Evolutionary conservation across 1,284 basidiomycete genomes (phyloP), one percentile per base, ranked within the genome.

Genomic region (Sanghuangporus weigelae): DNA sequence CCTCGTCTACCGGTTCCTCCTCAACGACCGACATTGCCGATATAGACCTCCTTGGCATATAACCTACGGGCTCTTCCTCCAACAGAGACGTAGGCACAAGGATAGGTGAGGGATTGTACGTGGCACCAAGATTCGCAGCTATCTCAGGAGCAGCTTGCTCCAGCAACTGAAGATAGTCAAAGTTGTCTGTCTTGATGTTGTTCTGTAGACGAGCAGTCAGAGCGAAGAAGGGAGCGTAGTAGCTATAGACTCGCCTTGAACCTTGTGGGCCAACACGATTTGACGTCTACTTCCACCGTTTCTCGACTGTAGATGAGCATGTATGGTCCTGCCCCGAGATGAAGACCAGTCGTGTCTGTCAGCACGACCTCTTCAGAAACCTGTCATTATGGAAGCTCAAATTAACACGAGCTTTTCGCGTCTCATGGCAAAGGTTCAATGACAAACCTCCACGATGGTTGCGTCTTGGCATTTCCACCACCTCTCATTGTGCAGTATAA

Each of bases 401-500:
- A 31, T 31, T 31, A 31, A 35, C 16, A 16, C 16, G 8, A 54
- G 35, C 31, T 19, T 19, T 7, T n/a, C 44, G 44, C 21, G 44
- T n/a, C 44, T 2, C 7, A n/a, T 46, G 12, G 16, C 44, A 16
- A 14, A 5, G 44, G 31, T 19, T n/a, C 8, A 38, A 44, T 31
- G 31, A 26, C 73, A 40, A 69, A 83, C 90, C 79, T 89, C 83
- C 0, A 81, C 84, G 1, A 90, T 85, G n/a, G 75, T 74, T 62
- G 82, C 81, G 69, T 92, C 90, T n/a, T 87, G 78, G 1, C 84
- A 86, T 73, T 90, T 92, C 89, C 89, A 92, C 90, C 90, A 92
- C 14, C 72, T 76, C 11, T 79, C 83, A 63, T 75, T 74, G 63
- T 87, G 82, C 64, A 85, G 82, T 12, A 90, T 83, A 68, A 92